Conservation (phyloP, 495 filamentous ascomycete species). For the Glonium stellatum region DNA sequence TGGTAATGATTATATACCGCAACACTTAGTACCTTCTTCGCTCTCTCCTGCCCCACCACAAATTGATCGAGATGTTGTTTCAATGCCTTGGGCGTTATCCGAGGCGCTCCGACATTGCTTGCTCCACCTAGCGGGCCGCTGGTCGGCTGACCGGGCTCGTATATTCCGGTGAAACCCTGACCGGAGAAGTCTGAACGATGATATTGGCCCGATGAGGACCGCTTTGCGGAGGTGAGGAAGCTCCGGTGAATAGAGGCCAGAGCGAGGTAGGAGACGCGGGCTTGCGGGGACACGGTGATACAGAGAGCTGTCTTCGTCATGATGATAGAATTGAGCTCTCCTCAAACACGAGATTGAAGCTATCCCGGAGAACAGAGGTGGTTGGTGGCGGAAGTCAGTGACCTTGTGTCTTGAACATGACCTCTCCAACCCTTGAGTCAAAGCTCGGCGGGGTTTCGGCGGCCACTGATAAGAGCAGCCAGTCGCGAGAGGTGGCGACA, state of each 20-base stretch:
- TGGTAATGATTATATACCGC: slow-evolving; percentile 98
- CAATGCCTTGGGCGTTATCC: slow-evolving; percentile 68
- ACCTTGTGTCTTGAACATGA: neutral
- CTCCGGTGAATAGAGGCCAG: slow-evolving; percentile 33
- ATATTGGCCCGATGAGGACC: slow-evolving; percentile 40
- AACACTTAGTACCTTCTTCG: slow-evolving; percentile 90
- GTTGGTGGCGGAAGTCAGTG: neutral
- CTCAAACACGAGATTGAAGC: neutral
- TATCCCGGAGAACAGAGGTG: neutral
- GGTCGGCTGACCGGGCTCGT: slow-evolving; percentile 59
- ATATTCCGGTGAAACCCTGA: slow-evolving; percentile 64
- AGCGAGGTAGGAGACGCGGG: slow-evolving; percentile 38
- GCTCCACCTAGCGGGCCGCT: slow-evolving; percentile 32
- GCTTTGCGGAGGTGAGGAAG: slow-evolving; percentile 8
- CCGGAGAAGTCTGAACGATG: slow-evolving; percentile 56
- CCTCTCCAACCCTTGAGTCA: neutral
- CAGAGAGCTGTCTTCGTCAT: slow-evolving; percentile 8
- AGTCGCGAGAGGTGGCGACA: neutral
- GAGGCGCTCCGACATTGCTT: slow-evolving; percentile 28
- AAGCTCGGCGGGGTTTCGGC: neutral
- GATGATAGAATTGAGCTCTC: neutral
- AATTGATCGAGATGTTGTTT: slow-evolving; percentile 93
- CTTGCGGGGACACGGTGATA: slow-evolving; percentile 29
- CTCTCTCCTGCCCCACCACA: slow-evolving; percentile 90
- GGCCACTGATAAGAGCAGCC: neutral